A percentile compares a stretch with the other conserved stretches of the same genome.
Evolutionary conservation across 192 early-diverging fungal species (phyloP).

Genomic region (Phlyctochytrium arcticum): DNA sequence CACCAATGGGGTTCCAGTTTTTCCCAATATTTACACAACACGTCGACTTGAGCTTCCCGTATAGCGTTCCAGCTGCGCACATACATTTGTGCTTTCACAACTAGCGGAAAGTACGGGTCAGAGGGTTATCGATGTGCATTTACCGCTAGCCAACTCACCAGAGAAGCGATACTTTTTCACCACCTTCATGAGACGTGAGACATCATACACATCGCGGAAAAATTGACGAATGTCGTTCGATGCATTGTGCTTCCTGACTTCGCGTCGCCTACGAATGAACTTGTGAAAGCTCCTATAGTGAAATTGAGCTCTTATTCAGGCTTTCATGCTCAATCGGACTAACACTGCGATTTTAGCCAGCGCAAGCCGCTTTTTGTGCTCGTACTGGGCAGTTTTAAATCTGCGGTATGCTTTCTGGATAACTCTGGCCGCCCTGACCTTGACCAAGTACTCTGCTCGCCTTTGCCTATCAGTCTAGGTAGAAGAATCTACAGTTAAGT

Average conservation of each 20-base stretch:
- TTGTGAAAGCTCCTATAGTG: too few relatives aligned
- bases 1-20: conserved; percentile 46
- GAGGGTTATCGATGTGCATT: background rate
- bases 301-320: too few relatives aligned
- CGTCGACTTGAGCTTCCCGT: conserved; percentile 31
- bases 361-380: conserved; percentile 23
- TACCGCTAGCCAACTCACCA: too few relatives aligned
- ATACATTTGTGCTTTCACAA: conserved; percentile 44
- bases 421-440: conserved; percentile 29
- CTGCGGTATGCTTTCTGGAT: conserved; percentile 39
- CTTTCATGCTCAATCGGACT: background rate
- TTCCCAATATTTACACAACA: conserved; percentile 45
- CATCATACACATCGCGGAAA: conserved; percentile 54
- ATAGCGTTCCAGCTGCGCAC: conserved; percentile 20
- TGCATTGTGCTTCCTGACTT: conserved; percentile 26
- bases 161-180: conserved; percentile 59
- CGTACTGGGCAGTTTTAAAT: conserved; percentile 11
- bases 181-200: conserved; percentile 53
- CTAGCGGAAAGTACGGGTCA: conserved; percentile 12
- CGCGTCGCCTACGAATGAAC: conserved; percentile 34
- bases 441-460: background rate
- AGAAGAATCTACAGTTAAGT: background rate
- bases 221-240: conserved; percentile 46
- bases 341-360: conserved; percentile 41
- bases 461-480: conserved; percentile 2